A percentile compares a stretch with the other conserved stretches of the same genome.
Conservation (phyloP, 2,329 filamentous ascomycete species). For the Colletotrichum tropicicola region DNA sequence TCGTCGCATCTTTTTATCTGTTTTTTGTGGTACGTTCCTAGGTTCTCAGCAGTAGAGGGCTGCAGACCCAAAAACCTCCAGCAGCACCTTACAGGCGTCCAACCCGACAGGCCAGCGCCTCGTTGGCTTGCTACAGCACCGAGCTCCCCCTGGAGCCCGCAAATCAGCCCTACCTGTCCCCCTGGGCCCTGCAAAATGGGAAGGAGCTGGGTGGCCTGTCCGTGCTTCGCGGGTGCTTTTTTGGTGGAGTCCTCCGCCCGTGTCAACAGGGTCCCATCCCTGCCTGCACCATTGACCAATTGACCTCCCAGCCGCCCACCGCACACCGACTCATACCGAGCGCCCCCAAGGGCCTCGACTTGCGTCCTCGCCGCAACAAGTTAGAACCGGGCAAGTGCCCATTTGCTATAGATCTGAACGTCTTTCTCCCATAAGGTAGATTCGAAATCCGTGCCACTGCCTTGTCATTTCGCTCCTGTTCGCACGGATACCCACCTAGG, state of each 20-base stretch:
- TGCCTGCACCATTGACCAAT: too few species aligned
- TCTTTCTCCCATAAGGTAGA: too few species aligned
- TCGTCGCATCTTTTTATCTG: too few species aligned
- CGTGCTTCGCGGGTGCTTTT: slow-evolving; percentile 24
- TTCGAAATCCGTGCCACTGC: too few species aligned
- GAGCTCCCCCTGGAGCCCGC: slow-evolving; percentile 20
- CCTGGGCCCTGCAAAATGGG: slow-evolving; percentile 4
- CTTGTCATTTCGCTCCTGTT: too few species aligned
- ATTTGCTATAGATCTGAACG: too few species aligned
- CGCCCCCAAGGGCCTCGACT: too few species aligned
- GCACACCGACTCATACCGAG: neutral
- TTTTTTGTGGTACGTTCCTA: too few species aligned
- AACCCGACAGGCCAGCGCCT: neutral
- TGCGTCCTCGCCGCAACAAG: too few species aligned
- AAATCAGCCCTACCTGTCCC: slow-evolving; percentile 25
- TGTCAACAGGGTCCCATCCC: slow-evolving; percentile 11
- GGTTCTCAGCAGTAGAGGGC: too few species aligned
- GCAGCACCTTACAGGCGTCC: neutral
- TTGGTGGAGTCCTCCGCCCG: neutral
- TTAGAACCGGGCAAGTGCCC: too few species aligned
- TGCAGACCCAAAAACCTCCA: neutral
- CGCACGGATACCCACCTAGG: too few species aligned
- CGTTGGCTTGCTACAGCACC: slow-evolving; percentile 21
- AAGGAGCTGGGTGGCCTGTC: slow-evolving; percentile 4
- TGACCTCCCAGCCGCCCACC: neutral